These are phyloP conservation scores for Ballota nigra DNA, from an alignment of 257 asterid species.

Conservation along the genomic window DNA sequence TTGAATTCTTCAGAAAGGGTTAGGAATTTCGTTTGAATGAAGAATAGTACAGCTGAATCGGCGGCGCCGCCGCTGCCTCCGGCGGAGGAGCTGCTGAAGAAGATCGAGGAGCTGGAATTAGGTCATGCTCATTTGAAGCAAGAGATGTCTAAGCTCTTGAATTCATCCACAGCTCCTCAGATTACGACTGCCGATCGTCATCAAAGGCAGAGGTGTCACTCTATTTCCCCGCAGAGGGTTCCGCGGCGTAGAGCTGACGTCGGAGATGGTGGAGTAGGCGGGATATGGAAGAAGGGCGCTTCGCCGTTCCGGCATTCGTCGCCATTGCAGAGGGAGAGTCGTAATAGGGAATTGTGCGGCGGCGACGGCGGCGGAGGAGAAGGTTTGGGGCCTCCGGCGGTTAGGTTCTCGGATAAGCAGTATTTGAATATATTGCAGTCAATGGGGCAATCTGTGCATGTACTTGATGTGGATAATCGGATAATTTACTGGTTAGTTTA, in stretches of 20 bases:
- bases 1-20: background rate
- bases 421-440: conserved; percentile 86
- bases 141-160: conserved; percentile 66
- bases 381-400: conserved; percentile 40
- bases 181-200: conserved; percentile 33
- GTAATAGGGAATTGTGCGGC: conserved; percentile 25
- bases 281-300: conserved; percentile 26
- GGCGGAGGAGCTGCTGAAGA: conserved; percentile 81
- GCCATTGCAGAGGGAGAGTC: conserved; percentile 78
- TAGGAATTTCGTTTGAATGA: conserved; percentile 37
- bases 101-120: conserved; percentile 74
- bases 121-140: conserved; percentile 80
- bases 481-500: conserved; percentile 82
- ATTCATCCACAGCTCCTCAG: conserved; percentile 37
- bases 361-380: conserved; percentile 8
- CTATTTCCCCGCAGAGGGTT: conserved; percentile 73
- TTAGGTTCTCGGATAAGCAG: conserved; percentile 68
- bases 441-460: conserved; percentile 85
- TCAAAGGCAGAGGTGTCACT: conserved; percentile 66
- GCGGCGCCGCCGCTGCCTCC: conserved; percentile 42
- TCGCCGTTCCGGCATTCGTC: conserved; percentile 66
- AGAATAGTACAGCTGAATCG: conserved; percentile 27
- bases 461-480: conserved; percentile 54
- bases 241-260: conserved; percentile 37
- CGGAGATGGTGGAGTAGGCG: conserved; percentile 7